Base-by-base conservation (phyloP, 208 protist genomes). In the Strigomonas galati region DNA sequence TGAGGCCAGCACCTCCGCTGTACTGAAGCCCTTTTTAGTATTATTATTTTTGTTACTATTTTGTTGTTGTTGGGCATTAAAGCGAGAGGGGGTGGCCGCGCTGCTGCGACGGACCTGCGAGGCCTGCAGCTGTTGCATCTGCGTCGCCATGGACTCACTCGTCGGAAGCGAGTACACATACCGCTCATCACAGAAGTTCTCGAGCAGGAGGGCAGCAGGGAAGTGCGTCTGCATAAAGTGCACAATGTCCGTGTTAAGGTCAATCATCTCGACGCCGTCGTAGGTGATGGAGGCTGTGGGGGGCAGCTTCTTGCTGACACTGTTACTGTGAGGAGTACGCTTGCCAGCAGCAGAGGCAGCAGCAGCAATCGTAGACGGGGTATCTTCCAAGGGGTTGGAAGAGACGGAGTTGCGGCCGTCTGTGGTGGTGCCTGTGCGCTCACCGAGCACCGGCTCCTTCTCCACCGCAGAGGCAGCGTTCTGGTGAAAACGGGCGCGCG, bases 171-270 rank as follows among this genome's bases (percentile, higher is more conserved):
- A 65, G 17, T 71, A 79, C 58, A 72, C 67, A 62, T 70, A 82
- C 17, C 66, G 72, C 72, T 79, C 72, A 48, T 69, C 67, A 51
- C 72, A 71, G 62, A 82, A 78, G 61, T 61, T 62, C 67, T 88
- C 82, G 28, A 67, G 62, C 64, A 82, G 70, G 53, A 77, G 56
- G 21, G 77, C 71, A n/a, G 61, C 66, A 21, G 77, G 77, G 59
- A 82, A 76, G 26, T 71, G 28, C 27, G 40, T 30, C 21, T 55
- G 43, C 72, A 82, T 82, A 43, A 82, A 82, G 48, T 65, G 60
- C 24, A 75, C 69, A 46, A 79, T 54, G 58, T 55, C 61, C 46
- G 74, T 64, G 14, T 31, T 23, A 30, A 62, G 58, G 62, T 78
- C 68, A 56, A 78, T 63, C 58, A 44, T 32, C 53, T 79, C 54